phyloP scores from a whole-genome alignment of 2,329 filamentous ascomycete species.

The Cercospora janseana region DNA sequence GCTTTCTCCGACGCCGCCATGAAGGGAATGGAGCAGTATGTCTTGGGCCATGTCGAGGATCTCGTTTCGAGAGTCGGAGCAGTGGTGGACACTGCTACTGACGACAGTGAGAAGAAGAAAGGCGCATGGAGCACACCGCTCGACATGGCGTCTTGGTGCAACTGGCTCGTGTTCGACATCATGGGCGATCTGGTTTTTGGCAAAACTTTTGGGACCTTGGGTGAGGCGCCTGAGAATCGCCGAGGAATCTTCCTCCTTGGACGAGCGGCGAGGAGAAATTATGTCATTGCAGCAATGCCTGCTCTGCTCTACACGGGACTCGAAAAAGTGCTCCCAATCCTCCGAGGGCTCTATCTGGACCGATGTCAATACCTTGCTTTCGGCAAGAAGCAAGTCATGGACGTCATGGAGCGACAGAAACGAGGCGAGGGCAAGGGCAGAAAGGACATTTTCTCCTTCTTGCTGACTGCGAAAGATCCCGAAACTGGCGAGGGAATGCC shows the following conservation, averaged over 20 bases:
- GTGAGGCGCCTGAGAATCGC: slow-evolving; percentile 32
- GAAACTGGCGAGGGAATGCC: slow-evolving; percentile 44
- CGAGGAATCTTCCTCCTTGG: slow-evolving; percentile 45
- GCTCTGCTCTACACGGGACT: slow-evolving; percentile 26
- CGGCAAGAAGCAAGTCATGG: slow-evolving; percentile 31
- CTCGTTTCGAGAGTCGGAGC: slow-evolving; percentile 20
- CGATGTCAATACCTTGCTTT: slow-evolving; percentile 32
- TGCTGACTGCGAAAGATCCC: slow-evolving; percentile 33
- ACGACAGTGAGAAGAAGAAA: slow-evolving; percentile 13
- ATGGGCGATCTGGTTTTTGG: slow-evolving; percentile 52
- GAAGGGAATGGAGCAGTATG: slow-evolving; percentile 29
- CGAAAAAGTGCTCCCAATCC: slow-evolving; percentile 28
- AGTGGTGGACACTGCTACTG: slow-evolving; percentile 9
- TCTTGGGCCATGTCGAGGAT: slow-evolving; percentile 27
- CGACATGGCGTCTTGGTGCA: slow-evolving; percentile 30
- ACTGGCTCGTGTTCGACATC: slow-evolving; percentile 52
- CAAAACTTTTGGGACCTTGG: slow-evolving; percentile 31
- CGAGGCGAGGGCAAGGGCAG: slow-evolving; percentile 24
- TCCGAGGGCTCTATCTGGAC: slow-evolving; percentile 28
- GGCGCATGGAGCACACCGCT: slow-evolving; percentile 25
- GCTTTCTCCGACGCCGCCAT: slow-evolving; percentile 43
- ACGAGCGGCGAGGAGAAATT: slow-evolving; percentile 47
- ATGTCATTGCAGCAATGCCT: slow-evolving; percentile 40
- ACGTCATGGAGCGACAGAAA: slow-evolving; percentile 30
- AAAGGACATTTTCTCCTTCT: slow-evolving; percentile 31